Evolutionary conservation across 2,329 filamentous ascomycete species (phyloP).

Genomic region (Neocucurbitaria cava): DNA sequence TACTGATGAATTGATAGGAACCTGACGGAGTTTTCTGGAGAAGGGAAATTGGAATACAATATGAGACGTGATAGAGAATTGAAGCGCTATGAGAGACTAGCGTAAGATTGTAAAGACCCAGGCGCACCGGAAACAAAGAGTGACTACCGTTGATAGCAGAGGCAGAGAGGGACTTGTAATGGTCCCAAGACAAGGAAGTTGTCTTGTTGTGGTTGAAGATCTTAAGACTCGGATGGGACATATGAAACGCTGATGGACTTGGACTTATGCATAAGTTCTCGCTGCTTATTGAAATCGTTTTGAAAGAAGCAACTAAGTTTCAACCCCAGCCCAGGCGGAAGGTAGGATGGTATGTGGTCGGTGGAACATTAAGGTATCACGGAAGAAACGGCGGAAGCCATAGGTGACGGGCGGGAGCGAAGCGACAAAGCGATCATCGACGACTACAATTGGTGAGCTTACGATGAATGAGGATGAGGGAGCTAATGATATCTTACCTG

Average conservation of each 20-base stretch:
- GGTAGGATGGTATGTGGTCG: neutral
- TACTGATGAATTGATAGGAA: conserved; percentile 7
- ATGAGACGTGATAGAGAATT: neutral
- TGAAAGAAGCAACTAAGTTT: too few relatives aligned
- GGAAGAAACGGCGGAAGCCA: neutral
- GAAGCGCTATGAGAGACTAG: neutral
- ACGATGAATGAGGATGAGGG: neutral
- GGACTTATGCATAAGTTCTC: neutral
- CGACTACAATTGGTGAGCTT: conserved; percentile 16
- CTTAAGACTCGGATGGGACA: neutral
- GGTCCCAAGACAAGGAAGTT: neutral
- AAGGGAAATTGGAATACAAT: conserved; percentile 1
- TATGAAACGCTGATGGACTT: too few relatives aligned
- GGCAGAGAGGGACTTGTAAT: too few relatives aligned
- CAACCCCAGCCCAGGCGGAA: too few relatives aligned
- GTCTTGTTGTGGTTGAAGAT: neutral
- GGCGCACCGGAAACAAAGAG: neutral
- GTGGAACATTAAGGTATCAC: neutral
- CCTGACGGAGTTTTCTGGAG: neutral
- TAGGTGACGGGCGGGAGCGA: neutral
- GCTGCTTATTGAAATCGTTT: neutral
- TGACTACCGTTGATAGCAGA: neutral
- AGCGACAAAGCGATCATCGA: conserved; percentile 9
- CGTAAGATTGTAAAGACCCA: neutral
- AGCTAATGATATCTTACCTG: conserved; percentile 29